Conservation (phyloP, 768 basidiomycete genomes). For the Agaricus sinodeliciosus region DNA sequence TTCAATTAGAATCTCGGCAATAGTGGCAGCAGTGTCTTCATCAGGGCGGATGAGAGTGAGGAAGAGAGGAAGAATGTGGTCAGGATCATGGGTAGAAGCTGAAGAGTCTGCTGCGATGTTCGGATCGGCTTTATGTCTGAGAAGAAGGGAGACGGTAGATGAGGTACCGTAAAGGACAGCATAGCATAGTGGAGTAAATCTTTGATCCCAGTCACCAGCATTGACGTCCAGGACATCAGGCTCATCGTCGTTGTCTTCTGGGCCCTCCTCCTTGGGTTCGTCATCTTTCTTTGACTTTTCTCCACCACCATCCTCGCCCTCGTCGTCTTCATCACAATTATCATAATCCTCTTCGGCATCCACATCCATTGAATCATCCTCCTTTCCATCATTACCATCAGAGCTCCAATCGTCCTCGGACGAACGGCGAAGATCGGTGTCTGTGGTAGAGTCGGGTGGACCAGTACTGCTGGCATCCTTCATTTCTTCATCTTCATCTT, state of each 20-base stretch:
- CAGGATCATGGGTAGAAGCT: slow-evolving; percentile 16
- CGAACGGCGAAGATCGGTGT: slow-evolving; percentile 25
- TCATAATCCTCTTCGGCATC: slow-evolving; percentile 19
- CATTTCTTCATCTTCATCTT: slow-evolving; percentile 18
- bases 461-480: slow-evolving; percentile 16
- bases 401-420: slow-evolving; percentile 50
- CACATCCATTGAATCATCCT: slow-evolving; percentile 26
- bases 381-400: slow-evolving; percentile 31
- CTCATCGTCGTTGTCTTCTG: slow-evolving; percentile 40
- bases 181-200: slow-evolving; percentile 44
- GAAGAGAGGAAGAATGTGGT: slow-evolving; percentile 30
- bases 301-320: slow-evolving; percentile 11
- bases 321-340: slow-evolving; percentile 18
- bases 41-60: slow-evolving; percentile 34
- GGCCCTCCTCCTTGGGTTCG: slow-evolving; percentile 27
- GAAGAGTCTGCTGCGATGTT: slow-evolving; percentile 23
- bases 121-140: slow-evolving; percentile 41
- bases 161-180: slow-evolving; percentile 43
- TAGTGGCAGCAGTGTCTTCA: slow-evolving; percentile 31
- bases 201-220: slow-evolving; percentile 52
- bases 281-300: slow-evolving; percentile 13
- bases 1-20: slow-evolving; percentile 33
- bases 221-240: slow-evolving; percentile 54
- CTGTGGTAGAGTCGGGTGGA: slow-evolving; percentile 7
- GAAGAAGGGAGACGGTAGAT: slow-evolving; percentile 36